Evolutionary conservation across 1,139 yeast species (phyloP), one percentile per base, ranked within the genome.

Genomic region (Sugiyamaella japonica): DNA sequence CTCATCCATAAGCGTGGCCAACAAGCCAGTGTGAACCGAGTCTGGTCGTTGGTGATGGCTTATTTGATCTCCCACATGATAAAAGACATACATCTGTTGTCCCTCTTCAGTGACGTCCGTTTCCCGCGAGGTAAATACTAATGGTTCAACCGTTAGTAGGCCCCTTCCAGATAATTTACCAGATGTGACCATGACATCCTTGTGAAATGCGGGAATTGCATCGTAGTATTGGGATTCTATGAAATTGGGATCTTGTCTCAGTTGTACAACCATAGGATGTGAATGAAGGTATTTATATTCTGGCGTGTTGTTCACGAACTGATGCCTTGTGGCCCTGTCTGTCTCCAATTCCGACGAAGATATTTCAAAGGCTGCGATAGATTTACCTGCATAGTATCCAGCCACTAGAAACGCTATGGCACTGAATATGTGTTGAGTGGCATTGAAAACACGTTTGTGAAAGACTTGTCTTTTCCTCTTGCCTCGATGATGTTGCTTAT

Each of bases 1-100:
- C 68, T 93, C 99, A 70, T 93, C 99, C 56, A 93, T 66, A 29
- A 93, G 73, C 1, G 97, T 85, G 0, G 97, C 82, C 2, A 91
- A 73, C 1, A 91, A 77, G 1, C 99, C 99, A 61, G 91, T 90
- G 66, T 93, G 98, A 23, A 93, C 81, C n/a, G 50, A 17, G 16
- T 46, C 51, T 32, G 43, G 39, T 9, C 42, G 46, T 36, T 37
- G 37, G 17, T 50, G 56, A 20, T 50, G 54, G 16, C 32, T 29
- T 9, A 50, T 37, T 7, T 79, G 77, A 10, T 75, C 70, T 0
- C 97, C 97, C 48, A 90, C 70, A 64, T 89, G 90, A 65, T 83
- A 84, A 65, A 86, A 84, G 8, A 65, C 64, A 25, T 54, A 56
- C 53, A 65, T 59, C 55, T 59, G n/a, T 53, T 40, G 45, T 8